A percentile compares a stretch with the other conserved stretches of the same genome.
phyloP scores from a whole-genome alignment of 345 rosid genomes.

The Psidium guajava region DNA sequence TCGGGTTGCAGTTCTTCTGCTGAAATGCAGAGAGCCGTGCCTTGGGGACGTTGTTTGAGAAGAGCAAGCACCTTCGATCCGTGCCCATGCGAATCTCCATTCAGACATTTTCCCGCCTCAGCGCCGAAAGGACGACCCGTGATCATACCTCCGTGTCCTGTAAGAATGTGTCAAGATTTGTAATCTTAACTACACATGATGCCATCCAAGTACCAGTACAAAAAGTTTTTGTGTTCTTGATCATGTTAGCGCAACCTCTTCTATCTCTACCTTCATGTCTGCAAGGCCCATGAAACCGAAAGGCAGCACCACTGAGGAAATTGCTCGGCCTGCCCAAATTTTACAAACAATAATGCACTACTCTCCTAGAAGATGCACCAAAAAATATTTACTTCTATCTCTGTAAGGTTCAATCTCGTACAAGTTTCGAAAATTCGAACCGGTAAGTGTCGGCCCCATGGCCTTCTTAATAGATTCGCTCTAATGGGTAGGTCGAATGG shows the following conservation, averaged over 20 bases:
- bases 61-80: not conserved
- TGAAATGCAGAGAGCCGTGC: not conserved
- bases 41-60: not conserved
- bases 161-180: not conserved
- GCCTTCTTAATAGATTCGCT: not conserved
- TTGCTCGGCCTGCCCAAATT: too few species aligned
- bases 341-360: not conserved
- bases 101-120: too few species aligned
- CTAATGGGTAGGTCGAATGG: not conserved
- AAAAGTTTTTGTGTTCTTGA: too few species aligned
- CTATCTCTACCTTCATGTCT: too few species aligned
- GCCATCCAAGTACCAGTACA: too few species aligned
- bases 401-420: not conserved
- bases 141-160: not conserved
- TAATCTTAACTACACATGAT: too few species aligned
- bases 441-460: not conserved
- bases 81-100: not conserved
- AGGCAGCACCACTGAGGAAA: too few species aligned
- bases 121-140: too few species aligned
- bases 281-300: too few species aligned
- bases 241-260: too few species aligned
- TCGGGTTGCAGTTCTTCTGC: not conserved
- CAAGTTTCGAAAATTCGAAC: not conserved
- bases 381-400: not conserved
- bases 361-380: not conserved